Conservation (phyloP, 495 filamentous ascomycete genomes). For the Platismatia glauca region DNA sequence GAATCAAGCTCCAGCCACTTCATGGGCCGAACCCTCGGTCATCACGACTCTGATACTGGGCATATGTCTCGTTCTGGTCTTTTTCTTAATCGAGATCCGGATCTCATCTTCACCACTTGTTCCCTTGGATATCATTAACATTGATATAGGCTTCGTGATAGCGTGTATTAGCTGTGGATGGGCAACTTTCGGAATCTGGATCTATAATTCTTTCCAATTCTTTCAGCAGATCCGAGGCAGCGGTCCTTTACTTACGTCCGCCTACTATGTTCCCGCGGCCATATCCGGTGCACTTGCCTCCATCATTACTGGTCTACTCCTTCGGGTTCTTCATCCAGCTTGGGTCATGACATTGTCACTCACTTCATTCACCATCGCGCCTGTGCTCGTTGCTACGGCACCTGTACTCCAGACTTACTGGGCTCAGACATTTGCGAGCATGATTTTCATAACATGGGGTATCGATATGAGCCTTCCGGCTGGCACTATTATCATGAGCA, state of each 20-base stretch:
- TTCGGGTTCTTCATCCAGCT: constrained; percentile 14
- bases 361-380: too few species aligned
- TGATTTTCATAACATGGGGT: too few species aligned
- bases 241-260: constrained; percentile 32
- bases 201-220: constrained; percentile 38
- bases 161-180: constrained; percentile 39
- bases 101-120: constrained; percentile 33
- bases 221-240: constrained; percentile 28
- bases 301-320: constrained; percentile 34
- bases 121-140: constrained; percentile 32
- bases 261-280: constrained; percentile 31
- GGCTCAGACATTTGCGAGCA: too few species aligned
- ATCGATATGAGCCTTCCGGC: too few species aligned
- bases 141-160: constrained; percentile 34
- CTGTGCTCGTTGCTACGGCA: not conserved
- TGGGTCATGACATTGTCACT: too few species aligned
- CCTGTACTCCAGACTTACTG: too few species aligned
- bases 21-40: constrained; percentile 37
- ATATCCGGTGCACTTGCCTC: constrained; percentile 33
- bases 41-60: constrained; percentile 38
- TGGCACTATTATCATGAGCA: too few species aligned
- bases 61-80: constrained; percentile 26
- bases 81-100: constrained; percentile 34
- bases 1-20: constrained; percentile 39
- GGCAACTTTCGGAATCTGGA: constrained; percentile 38